Base-by-base conservation (phyloP, 2,329 filamentous ascomycete genomes). In the Zopfia rhizophila region DNA sequence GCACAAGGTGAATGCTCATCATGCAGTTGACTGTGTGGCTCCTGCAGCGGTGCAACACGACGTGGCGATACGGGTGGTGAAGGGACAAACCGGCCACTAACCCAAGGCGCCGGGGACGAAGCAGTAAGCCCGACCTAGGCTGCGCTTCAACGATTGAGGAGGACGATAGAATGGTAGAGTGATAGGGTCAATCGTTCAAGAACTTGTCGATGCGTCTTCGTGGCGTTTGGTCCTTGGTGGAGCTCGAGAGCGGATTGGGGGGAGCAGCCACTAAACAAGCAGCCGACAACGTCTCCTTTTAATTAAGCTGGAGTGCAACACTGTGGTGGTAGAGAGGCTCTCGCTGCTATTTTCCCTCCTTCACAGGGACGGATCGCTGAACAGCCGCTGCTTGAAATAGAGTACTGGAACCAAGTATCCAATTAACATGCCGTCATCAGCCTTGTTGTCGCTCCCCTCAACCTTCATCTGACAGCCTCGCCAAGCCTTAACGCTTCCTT, bases 211-310 rank as follows among this genome's bases (percentile, higher is more conserved):
- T 31, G 42, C 19, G 32, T 13, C 18, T 36, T 53, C 49, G 53
- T 56, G 53, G 50, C 53, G 53, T 36, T 39, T 18, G 21, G 16
- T 28, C 44, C 42, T 47, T 51, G 51, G 48, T 32, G 19, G 35
- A 36, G 30, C 41, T 21, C 13, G 40, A 25, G 45, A 24, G 22
- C 23, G 33, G 40, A 27, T 28, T 39, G 19, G 38, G 37, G 32
- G 10, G 37, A 23, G 36, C 28, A 13, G 10, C 33, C 38, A 39
- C 41, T 40, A 44, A 39, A n/a, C 2, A 23, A 24, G 38, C 40
- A 32, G 44, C 23, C 30, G 19, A 5, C 38, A 22, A 28, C 13
- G 40, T 49, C 45, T 24, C 45, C 45, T 41, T 38, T 49, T 36
- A 29, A 49, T 48, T 38, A 40, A n/a, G n/a, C n/a, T n/a, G n/a